These are phyloP conservation scores for Herpotrichia juniperi DNA, from an alignment of 2,329 filamentous ascomycete species.

Conservation along the genomic window DNA sequence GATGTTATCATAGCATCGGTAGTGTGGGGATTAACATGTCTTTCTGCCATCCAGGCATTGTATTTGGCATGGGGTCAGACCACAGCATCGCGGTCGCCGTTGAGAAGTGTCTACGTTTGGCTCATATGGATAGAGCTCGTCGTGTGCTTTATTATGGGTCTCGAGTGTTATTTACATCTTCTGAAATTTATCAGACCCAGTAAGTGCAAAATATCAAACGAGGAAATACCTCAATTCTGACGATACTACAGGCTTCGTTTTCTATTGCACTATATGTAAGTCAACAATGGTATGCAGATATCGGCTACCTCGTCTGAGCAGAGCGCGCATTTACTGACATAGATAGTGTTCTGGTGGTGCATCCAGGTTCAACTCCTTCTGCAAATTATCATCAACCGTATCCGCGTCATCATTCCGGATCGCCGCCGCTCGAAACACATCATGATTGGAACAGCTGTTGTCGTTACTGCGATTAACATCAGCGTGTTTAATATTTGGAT, in stretches of 20 bases:
- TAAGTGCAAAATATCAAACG: conserved; percentile 15
- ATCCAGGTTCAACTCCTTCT: conserved; percentile 46
- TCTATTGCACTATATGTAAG: conserved; percentile 40
- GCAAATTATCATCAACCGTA: conserved; percentile 50
- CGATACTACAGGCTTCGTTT: conserved; percentile 34
- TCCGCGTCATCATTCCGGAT: conserved; percentile 43
- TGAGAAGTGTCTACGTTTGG: conserved; percentile 52
- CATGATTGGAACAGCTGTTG: conserved; percentile 43
- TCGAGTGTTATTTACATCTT: conserved; percentile 47
- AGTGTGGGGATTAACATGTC: conserved; percentile 35
- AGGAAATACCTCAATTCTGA: not conserved
- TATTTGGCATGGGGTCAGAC: conserved; percentile 41
- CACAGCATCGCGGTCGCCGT: conserved; percentile 29
- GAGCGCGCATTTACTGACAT: not conserved
- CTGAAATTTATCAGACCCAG: conserved; percentile 41
- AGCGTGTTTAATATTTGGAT: conserved; percentile 49
- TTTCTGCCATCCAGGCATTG: conserved; percentile 33
- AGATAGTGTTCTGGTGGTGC: conserved; percentile 44
- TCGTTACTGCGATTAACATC: conserved; percentile 47
- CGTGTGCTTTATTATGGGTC: conserved; percentile 51
- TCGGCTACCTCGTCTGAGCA: not conserved
- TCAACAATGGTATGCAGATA: not conserved
- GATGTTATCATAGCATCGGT: conserved; percentile 40
- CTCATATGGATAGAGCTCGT: conserved; percentile 57
- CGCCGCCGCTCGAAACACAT: conserved; percentile 36